Evolutionary conservation across 1,284 basidiomycete species (phyloP).

Genomic region (Serendipita sp.): DNA sequence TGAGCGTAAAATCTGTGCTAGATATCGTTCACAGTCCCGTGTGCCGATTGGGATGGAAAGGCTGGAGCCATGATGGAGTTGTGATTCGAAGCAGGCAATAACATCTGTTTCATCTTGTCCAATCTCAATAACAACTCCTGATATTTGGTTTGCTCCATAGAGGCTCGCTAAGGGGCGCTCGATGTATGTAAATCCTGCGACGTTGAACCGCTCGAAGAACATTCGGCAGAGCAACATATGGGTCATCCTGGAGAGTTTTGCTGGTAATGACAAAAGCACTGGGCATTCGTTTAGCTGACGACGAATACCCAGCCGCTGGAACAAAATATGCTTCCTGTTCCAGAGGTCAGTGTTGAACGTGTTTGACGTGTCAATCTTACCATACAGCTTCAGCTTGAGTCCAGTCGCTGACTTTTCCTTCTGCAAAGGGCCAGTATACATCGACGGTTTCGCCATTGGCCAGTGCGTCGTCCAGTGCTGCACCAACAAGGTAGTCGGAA

Average conservation of each 20-base stretch:
- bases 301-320: slow-evolving; percentile 60
- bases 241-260: slow-evolving; percentile 56
- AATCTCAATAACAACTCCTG: slow-evolving; percentile 76
- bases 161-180: slow-evolving; percentile 76
- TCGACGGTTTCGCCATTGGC: slow-evolving; percentile 55
- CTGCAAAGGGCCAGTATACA: slow-evolving; percentile 74
- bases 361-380: slow-evolving; percentile 34
- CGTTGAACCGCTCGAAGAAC: slow-evolving; percentile 94
- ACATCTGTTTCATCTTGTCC: slow-evolving; percentile 65
- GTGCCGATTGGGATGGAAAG: slow-evolving; percentile 52
- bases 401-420: slow-evolving; percentile 68
- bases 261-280: slow-evolving; percentile 57
- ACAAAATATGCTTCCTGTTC: slow-evolving; percentile 74
- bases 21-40: slow-evolving; percentile 59
- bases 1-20: slow-evolving; percentile 53
- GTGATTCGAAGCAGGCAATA: slow-evolving; percentile 67
- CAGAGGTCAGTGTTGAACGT: slow-evolving; percentile 5
- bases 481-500: slow-evolving; percentile 76
- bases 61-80: slow-evolving; percentile 47
- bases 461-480: slow-evolving; percentile 66
- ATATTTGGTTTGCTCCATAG: slow-evolving; percentile 67
- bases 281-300: slow-evolving; percentile 81
- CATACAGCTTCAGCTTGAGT: slow-evolving; percentile 84
- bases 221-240: slow-evolving; percentile 71
- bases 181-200: slow-evolving; percentile 70